A percentile compares a stretch with the other conserved stretches of the same genome.
Evolutionary conservation across 345 rosid genomes (phyloP).

Genomic region (Salix suchowensis): DNA sequence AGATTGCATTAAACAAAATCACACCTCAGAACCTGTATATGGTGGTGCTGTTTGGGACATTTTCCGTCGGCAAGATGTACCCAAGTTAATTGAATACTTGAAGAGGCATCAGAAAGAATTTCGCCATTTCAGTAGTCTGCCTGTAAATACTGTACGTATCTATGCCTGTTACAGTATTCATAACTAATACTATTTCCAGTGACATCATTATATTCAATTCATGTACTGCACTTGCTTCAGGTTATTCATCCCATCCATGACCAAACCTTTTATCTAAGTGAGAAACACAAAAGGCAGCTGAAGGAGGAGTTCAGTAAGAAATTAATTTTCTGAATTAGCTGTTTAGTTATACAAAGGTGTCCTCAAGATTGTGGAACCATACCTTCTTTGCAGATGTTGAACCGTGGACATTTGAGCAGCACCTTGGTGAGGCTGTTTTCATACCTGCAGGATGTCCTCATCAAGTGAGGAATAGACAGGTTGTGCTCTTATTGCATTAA

Average conservation of each 20-base stretch:
- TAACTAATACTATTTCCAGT: neutral
- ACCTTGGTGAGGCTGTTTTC: slow-evolving; percentile 55
- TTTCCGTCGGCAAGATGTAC: slow-evolving; percentile 56
- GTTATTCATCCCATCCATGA: slow-evolving; percentile 59
- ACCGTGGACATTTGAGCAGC: slow-evolving; percentile 61
- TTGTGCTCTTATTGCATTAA: slow-evolving; percentile 7
- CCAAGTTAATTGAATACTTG: slow-evolving; percentile 41
- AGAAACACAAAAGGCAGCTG: slow-evolving; percentile 49
- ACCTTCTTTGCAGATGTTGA: slow-evolving; percentile 37
- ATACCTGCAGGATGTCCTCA: slow-evolving; percentile 66
- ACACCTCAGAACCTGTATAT: slow-evolving; percentile 4
- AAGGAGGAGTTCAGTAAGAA: slow-evolving; percentile 57
- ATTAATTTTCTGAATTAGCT: neutral
- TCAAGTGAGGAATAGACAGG: slow-evolving; percentile 60
- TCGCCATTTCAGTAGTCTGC: slow-evolving; percentile 32
- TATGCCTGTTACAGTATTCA: slow-evolving; percentile 4
- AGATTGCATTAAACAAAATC: slow-evolving; percentile 15
- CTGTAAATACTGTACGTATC: slow-evolving; percentile 39
- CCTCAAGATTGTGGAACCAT: neutral
- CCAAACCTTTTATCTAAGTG: slow-evolving; percentile 45
- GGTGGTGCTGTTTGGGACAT: slow-evolving; percentile 68
- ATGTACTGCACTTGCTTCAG: slow-evolving; percentile 26
- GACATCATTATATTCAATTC: slow-evolving; percentile 1
- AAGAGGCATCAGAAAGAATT: slow-evolving; percentile 40
- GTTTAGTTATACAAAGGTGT: neutral